phyloP scores from a whole-genome alignment of 2,329 filamentous ascomycete genomes.

The Talaromyces sp. region DNA sequence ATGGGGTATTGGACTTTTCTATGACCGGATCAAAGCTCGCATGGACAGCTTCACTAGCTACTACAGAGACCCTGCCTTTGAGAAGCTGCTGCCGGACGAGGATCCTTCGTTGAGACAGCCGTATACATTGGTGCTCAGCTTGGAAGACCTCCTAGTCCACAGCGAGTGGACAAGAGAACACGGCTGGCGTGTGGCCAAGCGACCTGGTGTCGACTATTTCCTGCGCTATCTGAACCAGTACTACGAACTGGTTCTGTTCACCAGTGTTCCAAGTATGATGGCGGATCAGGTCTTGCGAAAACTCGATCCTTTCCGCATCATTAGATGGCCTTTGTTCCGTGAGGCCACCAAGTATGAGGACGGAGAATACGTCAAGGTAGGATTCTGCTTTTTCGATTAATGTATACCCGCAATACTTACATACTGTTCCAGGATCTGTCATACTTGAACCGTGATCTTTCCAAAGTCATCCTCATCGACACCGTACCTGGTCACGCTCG shows the following conservation, averaged over 20 bases:
- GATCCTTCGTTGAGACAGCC: slow-evolving; percentile 76
- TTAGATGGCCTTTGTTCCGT: slow-evolving; percentile 89
- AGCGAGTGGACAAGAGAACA: slow-evolving; percentile 92
- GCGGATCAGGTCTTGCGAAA: slow-evolving; percentile 87
- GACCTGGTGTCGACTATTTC: slow-evolving; percentile 95
- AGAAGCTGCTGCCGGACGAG: slow-evolving; percentile 72
- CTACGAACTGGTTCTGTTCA: slow-evolving; percentile 96
- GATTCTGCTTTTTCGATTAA: slow-evolving; percentile 22
- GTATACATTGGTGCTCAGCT: slow-evolving; percentile 84
- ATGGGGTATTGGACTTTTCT: slow-evolving; percentile 71
- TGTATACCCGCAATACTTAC: not conserved
- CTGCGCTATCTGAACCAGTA: slow-evolving; percentile 94
- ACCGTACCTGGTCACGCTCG: slow-evolving; percentile 76
- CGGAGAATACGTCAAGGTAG: slow-evolving; percentile 91
- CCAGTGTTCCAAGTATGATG: slow-evolving; percentile 74
- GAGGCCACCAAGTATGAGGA: slow-evolving; percentile 97
- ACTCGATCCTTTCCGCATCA: slow-evolving; percentile 89
- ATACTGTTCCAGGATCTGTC: slow-evolving; percentile 67
- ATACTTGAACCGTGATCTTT: slow-evolving; percentile 91
- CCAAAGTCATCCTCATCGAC: slow-evolving; percentile 92
- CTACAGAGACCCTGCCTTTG: slow-evolving; percentile 93
- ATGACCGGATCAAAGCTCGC: slow-evolving; percentile 71
- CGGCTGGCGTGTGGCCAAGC: slow-evolving; percentile 91
- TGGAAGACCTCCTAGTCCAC: slow-evolving; percentile 92
- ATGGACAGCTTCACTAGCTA: slow-evolving; percentile 73